Evolutionary conservation across 495 filamentous ascomycete genomes (phyloP).

Genomic region (Aspergillus indologenus): DNA sequence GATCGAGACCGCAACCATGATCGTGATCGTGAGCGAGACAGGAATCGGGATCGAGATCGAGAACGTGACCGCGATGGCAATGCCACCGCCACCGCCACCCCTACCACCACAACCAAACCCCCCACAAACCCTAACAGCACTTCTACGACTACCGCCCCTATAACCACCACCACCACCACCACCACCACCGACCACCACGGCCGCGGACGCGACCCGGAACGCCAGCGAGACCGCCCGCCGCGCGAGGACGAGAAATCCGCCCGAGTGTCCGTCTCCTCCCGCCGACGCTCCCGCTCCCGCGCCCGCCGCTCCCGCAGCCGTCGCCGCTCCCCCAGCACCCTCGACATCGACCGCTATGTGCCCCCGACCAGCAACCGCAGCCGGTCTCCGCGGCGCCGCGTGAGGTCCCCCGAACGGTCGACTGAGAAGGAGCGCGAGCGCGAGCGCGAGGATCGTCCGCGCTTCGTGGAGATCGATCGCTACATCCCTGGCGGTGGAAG

Average conservation of each 20-base stretch:
- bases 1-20: slow-evolving; percentile 21
- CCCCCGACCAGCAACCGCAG: slow-evolving; percentile 44
- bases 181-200: background rate
- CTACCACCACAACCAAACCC: background rate
- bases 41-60: background rate
- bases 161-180: background rate
- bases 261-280: slow-evolving; percentile 20
- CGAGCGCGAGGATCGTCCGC: slow-evolving; percentile 18
- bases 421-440: slow-evolving; percentile 16
- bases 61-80: slow-evolving; percentile 10
- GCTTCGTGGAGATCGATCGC: slow-evolving; percentile 48
- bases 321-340: slow-evolving; percentile 28
- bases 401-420: slow-evolving; percentile 37
- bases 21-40: slow-evolving; percentile 10
- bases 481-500: slow-evolving; percentile 43
- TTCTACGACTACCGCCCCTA: background rate
- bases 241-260: slow-evolving; percentile 23
- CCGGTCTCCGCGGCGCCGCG: slow-evolving; percentile 43
- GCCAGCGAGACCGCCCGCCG: slow-evolving; percentile 8
- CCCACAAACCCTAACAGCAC: too few species aligned
- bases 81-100: background rate
- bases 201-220: slow-evolving; percentile 5
- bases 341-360: slow-evolving; percentile 52
- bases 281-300: slow-evolving; percentile 30
- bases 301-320: slow-evolving; percentile 31